phyloP scores from a whole-genome alignment of 2,329 filamentous ascomycete genomes.

The Chrysosporium keratinophilum region DNA sequence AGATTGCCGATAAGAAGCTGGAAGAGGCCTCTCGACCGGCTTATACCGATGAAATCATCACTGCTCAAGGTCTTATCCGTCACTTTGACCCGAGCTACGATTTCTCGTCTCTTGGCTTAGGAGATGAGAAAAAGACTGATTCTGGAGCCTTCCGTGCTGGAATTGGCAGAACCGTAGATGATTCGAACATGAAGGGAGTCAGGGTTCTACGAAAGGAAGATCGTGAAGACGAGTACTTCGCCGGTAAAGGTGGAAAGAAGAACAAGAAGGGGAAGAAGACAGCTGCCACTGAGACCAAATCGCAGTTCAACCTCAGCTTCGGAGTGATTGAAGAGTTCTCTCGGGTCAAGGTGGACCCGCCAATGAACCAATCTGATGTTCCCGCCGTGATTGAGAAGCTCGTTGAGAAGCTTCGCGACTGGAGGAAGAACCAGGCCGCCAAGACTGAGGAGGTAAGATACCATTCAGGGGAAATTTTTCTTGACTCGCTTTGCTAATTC shows the following conservation, averaged over 20 bases:
- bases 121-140: conserved; percentile 35
- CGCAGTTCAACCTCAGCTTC: conserved; percentile 75
- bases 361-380: conserved; percentile 75
- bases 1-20: conserved; percentile 45
- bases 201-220: conserved; percentile 77
- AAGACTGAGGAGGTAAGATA: conserved; percentile 77
- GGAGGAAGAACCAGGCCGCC: conserved; percentile 79
- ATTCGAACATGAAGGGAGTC: conserved; percentile 72
- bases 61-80: conserved; percentile 73
- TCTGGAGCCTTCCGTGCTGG: conserved; percentile 67
- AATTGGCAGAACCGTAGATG: conserved; percentile 73
- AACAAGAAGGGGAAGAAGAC: conserved; percentile 77
- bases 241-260: conserved; percentile 64
- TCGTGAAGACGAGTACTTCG: conserved; percentile 75
- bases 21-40: conserved; percentile 57
- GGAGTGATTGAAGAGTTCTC: conserved; percentile 85
- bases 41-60: conserved; percentile 85
- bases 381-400: conserved; percentile 74
- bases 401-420: conserved; percentile 79
- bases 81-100: conserved; percentile 81
- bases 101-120: conserved; percentile 50
- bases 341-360: conserved; percentile 75
- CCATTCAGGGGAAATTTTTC: conserved; percentile 14
- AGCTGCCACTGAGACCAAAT: conserved; percentile 34
- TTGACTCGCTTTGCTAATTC: conserved; percentile 16